Conservation (phyloP, 2,329 filamentous ascomycete genomes). For the Aspergillus tamarii region DNA sequence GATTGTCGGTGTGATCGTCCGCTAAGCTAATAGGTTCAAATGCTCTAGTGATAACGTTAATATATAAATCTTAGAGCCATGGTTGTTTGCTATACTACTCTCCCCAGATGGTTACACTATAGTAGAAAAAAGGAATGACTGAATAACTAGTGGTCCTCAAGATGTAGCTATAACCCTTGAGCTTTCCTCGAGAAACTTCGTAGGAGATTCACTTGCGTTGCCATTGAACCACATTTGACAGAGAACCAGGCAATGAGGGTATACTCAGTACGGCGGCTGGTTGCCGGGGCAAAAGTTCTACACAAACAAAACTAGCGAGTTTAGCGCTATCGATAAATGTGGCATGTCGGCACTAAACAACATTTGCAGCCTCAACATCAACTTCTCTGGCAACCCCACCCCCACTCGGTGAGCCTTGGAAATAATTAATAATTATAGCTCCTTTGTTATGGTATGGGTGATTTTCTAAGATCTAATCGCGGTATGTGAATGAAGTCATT, state of each 20-base stretch:
- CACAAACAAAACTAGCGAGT: slow-evolving; percentile 26
- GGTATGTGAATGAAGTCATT: neutral
- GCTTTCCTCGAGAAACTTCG: neutral
- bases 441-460: neutral
- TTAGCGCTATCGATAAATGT: slow-evolving; percentile 29
- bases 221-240: neutral
- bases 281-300: slow-evolving; percentile 30
- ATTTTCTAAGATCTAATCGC: neutral
- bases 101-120: neutral
- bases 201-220: neutral
- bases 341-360: slow-evolving; percentile 16
- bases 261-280: neutral
- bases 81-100: neutral
- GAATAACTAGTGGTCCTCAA: neutral
- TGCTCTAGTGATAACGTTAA: neutral
- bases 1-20: neutral
- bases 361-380: slow-evolving; percentile 13
- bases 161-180: neutral
- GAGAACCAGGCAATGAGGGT: neutral
- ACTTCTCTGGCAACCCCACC: slow-evolving; percentile 7
- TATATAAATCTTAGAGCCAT: neutral
- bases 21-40: neutral
- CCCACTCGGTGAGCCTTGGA: neutral
- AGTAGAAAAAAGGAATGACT: neutral
- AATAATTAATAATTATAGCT: neutral